phyloP scores from a whole-genome alignment of 495 filamentous ascomycete genomes.

The Aspergillus heteromorphus region DNA sequence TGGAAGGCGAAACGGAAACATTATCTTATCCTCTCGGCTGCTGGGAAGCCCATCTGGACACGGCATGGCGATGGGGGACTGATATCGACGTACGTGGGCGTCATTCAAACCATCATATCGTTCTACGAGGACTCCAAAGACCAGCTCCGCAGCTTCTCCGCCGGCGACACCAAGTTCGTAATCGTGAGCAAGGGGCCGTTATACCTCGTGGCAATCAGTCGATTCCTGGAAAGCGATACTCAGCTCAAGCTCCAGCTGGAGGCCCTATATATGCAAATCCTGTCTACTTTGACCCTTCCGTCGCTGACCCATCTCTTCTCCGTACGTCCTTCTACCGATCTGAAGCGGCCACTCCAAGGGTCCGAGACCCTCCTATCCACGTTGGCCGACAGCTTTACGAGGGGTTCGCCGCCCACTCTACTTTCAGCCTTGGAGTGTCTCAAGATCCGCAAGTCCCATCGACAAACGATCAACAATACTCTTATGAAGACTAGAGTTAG shows the following conservation, averaged over 20 bases:
- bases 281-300: conserved; percentile 90
- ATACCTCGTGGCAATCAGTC: conserved; percentile 89
- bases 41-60: conserved; percentile 97
- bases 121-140: conserved; percentile 83
- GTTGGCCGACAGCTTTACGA: conserved; percentile 89
- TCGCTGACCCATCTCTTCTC: conserved; percentile 85
- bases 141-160: conserved; percentile 72
- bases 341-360: conserved; percentile 87
- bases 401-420: conserved; percentile 81
- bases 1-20: conserved; percentile 93
- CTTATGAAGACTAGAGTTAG: conserved; percentile 70
- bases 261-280: conserved; percentile 94
- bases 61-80: conserved; percentile 85
- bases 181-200: conserved; percentile 77
- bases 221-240: conserved; percentile 80
- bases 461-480: conserved; percentile 78
- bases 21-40: conserved; percentile 90
- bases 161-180: conserved; percentile 78
- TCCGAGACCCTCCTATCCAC: conserved; percentile 89
- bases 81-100: conserved; percentile 89
- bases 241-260: conserved; percentile 87
- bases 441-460: conserved; percentile 78
- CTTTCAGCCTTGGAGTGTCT: conserved; percentile 89
- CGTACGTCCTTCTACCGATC: conserved; percentile 82
- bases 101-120: conserved; percentile 95